These are phyloP conservation scores for Diaporthe velutina DNA, from an alignment of 2,329 filamentous ascomycete genomes.

Conservation along the genomic window DNA sequence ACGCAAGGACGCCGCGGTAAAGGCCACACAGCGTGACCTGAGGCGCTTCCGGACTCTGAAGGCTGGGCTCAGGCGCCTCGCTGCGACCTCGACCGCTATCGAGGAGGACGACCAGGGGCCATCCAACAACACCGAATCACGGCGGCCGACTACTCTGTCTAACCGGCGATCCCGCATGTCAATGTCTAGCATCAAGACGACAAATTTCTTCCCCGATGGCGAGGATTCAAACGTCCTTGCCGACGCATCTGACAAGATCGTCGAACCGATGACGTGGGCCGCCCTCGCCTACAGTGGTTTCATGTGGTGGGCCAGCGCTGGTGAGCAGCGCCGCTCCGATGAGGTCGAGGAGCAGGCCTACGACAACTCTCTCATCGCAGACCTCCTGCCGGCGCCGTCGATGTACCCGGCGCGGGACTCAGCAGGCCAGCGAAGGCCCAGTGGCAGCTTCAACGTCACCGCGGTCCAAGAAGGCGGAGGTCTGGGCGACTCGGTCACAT, in stretches of 20 bases:
- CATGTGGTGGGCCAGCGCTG: conserved; percentile 92
- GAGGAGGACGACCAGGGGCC: conserved; percentile 35
- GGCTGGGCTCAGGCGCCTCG: conserved; percentile 68
- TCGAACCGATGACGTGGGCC: conserved; percentile 77
- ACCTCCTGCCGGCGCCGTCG: conserved; percentile 55
- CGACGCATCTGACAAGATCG: conserved; percentile 66
- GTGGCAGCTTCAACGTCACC: conserved; percentile 42
- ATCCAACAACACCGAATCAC: conserved; percentile 25
- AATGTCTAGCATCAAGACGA: conserved; percentile 35
- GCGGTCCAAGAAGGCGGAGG: conserved; percentile 48
- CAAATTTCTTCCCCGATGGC: conserved; percentile 41
- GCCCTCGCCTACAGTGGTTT: conserved; percentile 84
- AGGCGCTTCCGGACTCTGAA: conserved; percentile 81
- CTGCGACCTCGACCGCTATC: conserved; percentile 39
- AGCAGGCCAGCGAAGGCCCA: conserved; percentile 36
- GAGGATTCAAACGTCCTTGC: conserved; percentile 55
- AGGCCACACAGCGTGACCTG: conserved; percentile 91
- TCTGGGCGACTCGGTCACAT: conserved; percentile 59
- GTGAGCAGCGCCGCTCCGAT: conserved; percentile 75
- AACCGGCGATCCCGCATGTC: conserved; percentile 36
- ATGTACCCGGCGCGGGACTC: conserved; percentile 36
- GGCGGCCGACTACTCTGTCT: conserved; percentile 30
- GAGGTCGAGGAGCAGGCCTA: conserved; percentile 69
- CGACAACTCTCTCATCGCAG: conserved; percentile 69
- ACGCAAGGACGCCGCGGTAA: conserved; percentile 74